Conservation (phyloP, 1,139 yeast genomes). For the Blastobotrys elegans region DNA sequence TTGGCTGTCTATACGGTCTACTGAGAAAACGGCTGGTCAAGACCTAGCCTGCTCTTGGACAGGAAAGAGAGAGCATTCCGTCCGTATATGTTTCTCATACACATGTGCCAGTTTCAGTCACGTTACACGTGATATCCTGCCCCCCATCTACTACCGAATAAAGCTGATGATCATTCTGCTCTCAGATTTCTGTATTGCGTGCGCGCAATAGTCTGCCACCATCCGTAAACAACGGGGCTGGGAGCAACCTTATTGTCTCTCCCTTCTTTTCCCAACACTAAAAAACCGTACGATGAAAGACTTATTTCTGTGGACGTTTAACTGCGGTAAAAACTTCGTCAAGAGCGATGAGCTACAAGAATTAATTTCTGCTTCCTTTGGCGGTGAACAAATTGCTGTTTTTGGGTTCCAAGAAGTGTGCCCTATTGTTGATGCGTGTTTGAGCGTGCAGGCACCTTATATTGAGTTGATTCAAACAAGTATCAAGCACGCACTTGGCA, state of each 20-base stretch:
- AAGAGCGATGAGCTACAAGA: conserved; percentile 1
- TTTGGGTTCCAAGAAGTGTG: conserved; percentile 77
- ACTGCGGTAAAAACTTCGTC: conserved; percentile 17
- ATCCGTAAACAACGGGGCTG: no score
- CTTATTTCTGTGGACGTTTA: conserved; percentile 28
- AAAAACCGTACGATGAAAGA: conserved; percentile 9
- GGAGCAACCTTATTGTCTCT: neutral
- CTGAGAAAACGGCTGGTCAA: no score
- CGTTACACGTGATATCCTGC: no score
- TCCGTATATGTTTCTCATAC: no score
- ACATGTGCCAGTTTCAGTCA: no score
- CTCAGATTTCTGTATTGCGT: no score
- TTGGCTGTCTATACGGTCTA: no score
- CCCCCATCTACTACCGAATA: no score
- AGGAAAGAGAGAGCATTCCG: no score
- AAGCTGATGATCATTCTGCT: no score
- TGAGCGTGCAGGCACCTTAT: conserved; percentile 38
- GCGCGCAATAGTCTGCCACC: no score
- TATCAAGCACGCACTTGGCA: conserved; percentile 40
- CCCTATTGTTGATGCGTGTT: conserved; percentile 58
- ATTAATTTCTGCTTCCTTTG: conserved; percentile 6
- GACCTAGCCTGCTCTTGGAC: no score
- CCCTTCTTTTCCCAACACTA: neutral
- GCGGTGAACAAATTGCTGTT: conserved; percentile 42
- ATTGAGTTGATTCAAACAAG: conserved; percentile 41